Conservation (phyloP, 805 yeast species). For the Zygotorulaspora chibaensis region DNA sequence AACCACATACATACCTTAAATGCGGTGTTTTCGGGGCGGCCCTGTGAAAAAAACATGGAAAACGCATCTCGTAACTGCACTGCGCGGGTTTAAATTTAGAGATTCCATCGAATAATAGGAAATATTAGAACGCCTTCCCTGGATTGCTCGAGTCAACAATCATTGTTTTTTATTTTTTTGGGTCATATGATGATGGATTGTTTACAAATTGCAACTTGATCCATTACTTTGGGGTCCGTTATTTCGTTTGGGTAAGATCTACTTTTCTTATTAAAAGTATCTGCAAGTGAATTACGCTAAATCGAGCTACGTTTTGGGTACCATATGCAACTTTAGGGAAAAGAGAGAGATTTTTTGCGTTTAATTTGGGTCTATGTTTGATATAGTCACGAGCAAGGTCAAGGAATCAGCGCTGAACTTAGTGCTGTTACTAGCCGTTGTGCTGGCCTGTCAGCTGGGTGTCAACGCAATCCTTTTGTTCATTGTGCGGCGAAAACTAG, state of each 20-base stretch:
- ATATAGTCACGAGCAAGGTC: background rate
- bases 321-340: too few relatives aligned
- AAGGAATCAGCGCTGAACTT: slow-evolving; percentile 1
- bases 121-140: background rate
- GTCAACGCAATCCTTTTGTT: slow-evolving; percentile 4
- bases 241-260: too few relatives aligned
- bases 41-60: background rate
- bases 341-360: background rate
- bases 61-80: background rate
- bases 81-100: background rate
- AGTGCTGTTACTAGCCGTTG: slow-evolving; percentile 4
- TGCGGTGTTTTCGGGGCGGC: background rate
- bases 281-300: background rate
- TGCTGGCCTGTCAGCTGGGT: slow-evolving; percentile 3
- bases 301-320: background rate
- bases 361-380: background rate
- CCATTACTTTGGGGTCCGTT: too few relatives aligned
- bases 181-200: background rate
- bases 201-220: background rate
- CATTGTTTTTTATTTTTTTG: background rate
- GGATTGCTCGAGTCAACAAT: background rate
- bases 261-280: too few relatives aligned
- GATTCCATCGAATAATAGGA: background rate
- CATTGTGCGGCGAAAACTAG: slow-evolving; percentile 4
- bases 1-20: too few relatives aligned